phyloP scores from a whole-genome alignment of 2,329 filamentous ascomycete genomes.

The Diatrype stigma region DNA sequence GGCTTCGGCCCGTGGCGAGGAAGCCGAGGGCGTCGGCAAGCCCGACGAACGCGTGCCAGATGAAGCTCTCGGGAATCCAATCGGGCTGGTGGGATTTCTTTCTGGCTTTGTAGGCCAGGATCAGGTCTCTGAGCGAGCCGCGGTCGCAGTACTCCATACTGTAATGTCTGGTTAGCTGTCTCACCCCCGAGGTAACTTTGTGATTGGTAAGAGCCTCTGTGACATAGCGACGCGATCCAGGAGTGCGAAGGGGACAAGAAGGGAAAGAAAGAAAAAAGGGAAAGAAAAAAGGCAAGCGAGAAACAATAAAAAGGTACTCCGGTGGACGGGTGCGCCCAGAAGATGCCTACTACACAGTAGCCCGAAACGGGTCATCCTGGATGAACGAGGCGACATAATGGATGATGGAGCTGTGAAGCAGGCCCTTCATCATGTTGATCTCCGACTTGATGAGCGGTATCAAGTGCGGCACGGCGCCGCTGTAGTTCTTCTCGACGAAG shows the following conservation, averaged over 20 bases:
- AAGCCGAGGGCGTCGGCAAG: conserved; percentile 14
- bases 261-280: too few relatives aligned
- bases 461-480: background rate
- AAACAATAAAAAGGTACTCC: too few relatives aligned
- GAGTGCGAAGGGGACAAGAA: too few relatives aligned
- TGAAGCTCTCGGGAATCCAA: conserved; percentile 14
- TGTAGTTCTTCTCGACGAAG: conserved; percentile 9
- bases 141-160: conserved; percentile 10
- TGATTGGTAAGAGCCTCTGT: background rate
- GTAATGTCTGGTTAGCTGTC: background rate
- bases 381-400: conserved; percentile 8
- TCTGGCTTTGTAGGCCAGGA: conserved; percentile 3
- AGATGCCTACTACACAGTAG: conserved; percentile 2
- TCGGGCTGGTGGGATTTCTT: background rate
- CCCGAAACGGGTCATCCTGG: conserved; percentile 1
- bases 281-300: too few relatives aligned
- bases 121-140: conserved; percentile 5
- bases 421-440: conserved; percentile 3
- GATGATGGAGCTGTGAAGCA: conserved; percentile 3
- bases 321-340: too few relatives aligned
- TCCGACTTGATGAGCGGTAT: conserved; percentile 3
- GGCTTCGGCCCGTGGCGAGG: conserved; percentile 11
- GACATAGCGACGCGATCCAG: background rate
- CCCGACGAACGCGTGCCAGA: conserved; percentile 13
- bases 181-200: background rate